Base-by-base conservation (phyloP, 2,329 filamentous ascomycete species). In the Alternaria brassicicola region DNA sequence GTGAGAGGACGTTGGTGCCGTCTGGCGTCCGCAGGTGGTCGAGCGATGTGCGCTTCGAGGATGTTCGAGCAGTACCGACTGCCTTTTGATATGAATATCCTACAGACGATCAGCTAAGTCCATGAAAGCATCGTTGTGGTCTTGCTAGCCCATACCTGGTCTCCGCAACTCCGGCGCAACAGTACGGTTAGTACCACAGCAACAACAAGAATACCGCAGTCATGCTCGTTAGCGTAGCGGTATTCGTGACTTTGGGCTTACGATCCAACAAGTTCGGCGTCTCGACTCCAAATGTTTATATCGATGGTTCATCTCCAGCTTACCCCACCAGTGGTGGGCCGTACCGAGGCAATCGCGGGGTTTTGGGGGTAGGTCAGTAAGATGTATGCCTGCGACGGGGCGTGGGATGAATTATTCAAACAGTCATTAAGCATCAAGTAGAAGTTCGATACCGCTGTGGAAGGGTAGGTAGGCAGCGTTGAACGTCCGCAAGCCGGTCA, bases 401-500 rank as follows among this genome's bases (percentile, higher is more conserved):
- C 19, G 21, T 9, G n/a, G 25, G 17, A 36, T 31, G 28, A 12
- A 19, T 15, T 6, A 4, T 19, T 25, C 19, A 25, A 25, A 17
- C 17, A 47, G 10, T 33, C 2, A n/a, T 9, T 23, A 9, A 33
- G 19, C 2, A 15, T 47, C 19, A 23, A 47, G 43, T 47, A 19
- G 52, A 52, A 45, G 59, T 59, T 57, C 54, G 52, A 61, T 51
- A 51, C 57, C 17, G 55, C 42, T 12, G 36, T 28, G 47, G 19
- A 39, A 23, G 33, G 23, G 38, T 23, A 33, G 23, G 38, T 23
- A 33, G 19, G 15, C 41, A 43, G 35, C 43, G 31, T 17, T 19
- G 45, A 17, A n/a, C 36, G 30, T 38, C 54, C 25, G 12, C 15
- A 5, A 36, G 55, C 58, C 39, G 62, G 71, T 75, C 66, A 69